A percentile compares a stretch with the other conserved stretches of the same genome.
Conservation (phyloP, 139 green algal species). For the Tetraselmis striata region DNA sequence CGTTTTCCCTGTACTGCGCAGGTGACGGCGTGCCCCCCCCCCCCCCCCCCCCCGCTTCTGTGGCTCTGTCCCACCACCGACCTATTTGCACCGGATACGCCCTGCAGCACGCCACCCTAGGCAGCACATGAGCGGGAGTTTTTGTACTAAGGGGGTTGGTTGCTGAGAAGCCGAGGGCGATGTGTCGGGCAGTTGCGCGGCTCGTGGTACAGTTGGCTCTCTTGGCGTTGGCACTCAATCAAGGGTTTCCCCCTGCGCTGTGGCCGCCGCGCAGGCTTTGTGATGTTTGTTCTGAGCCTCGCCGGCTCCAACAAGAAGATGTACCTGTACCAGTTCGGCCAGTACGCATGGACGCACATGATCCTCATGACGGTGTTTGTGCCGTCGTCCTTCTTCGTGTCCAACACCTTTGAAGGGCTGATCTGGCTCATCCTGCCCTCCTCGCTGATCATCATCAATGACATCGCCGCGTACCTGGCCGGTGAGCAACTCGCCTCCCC, state of each 20-base stretch:
- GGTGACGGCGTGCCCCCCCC: slow-evolving; percentile 32
- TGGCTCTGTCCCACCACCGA: no score
- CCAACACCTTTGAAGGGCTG: slow-evolving; percentile 86
- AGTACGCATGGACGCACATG: slow-evolving; percentile 99
- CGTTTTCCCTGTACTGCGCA: slow-evolving; percentile 71
- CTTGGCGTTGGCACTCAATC: no score
- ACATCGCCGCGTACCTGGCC: slow-evolving; percentile 91
- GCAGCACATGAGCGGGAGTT: no score
- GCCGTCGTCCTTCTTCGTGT: slow-evolving; percentile 82
- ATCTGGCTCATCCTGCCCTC: slow-evolving; percentile 95
- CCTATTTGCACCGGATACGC: no score
- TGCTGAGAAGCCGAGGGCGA: no score
- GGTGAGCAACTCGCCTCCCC: slow-evolving; percentile 27
- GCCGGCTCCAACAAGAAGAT: slow-evolving; percentile 63
- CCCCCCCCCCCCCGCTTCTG: no score
- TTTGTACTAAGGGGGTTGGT: no score
- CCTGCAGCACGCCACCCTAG: no score
- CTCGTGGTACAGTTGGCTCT: no score
- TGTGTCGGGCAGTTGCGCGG: no score
- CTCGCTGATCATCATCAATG: slow-evolving; percentile 92
- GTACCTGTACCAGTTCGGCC: slow-evolving; percentile 93
- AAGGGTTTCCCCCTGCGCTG: no score
- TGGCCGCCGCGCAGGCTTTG: slow-evolving; percentile 57
- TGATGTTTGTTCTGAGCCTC: slow-evolving; percentile 89
- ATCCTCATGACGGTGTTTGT: slow-evolving; percentile 87